Base-by-base conservation (phyloP, 495 filamentous ascomycete species). In the Penicillium subrubescens region DNA sequence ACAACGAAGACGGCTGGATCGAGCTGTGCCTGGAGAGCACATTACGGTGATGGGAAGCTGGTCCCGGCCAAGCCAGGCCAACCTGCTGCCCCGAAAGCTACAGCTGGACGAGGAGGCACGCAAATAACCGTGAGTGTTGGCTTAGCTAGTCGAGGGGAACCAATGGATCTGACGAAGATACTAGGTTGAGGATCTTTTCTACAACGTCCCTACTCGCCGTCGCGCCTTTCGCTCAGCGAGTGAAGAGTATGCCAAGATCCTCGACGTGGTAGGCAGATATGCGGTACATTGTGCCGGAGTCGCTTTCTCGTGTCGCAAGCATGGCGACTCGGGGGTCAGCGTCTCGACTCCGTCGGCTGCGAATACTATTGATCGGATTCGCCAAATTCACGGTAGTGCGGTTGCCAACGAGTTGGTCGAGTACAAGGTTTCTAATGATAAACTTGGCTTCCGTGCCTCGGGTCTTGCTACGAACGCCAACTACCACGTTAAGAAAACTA, bases 221-320 rank as follows among this genome's bases (percentile, higher is more conserved):
- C 87, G 89, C 61, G 95, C 96, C 25, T 99, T 98, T 69, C 86
- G 95, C 46, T 97, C 94, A 33, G 78, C 91, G 25, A 93, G 93
- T 41, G 96, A 98, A 75, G 96, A 99, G 77, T 98, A 97, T 75
- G 92, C 95, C 62, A 98, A 99, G 77, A 97, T 99, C 54, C 89
- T 97, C 11, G 95, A 98, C 75, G 87, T 97, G 60, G 92, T 98
- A 31, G 92, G 96, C 15, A 88, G 92, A 43, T 97, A 97, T 78
- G 93, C 96, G 19, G 87, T 99, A n/a, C 96, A 99, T 77, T 97
- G 96, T 70, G 80, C 83, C 35, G 88, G 90, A 29, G 94, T 98
- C 12, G 91, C 91, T 12, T 98, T 99, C 71, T 94, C 93, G 8
- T 97, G 94, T 77, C 97, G 97, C 75, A 99, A 97, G 76, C 89